Evolutionary conservation across 179 eudicot genomes (phyloP), one percentile per base, ranked within the genome.

Genomic region (Sideroxylon spinosum): DNA sequence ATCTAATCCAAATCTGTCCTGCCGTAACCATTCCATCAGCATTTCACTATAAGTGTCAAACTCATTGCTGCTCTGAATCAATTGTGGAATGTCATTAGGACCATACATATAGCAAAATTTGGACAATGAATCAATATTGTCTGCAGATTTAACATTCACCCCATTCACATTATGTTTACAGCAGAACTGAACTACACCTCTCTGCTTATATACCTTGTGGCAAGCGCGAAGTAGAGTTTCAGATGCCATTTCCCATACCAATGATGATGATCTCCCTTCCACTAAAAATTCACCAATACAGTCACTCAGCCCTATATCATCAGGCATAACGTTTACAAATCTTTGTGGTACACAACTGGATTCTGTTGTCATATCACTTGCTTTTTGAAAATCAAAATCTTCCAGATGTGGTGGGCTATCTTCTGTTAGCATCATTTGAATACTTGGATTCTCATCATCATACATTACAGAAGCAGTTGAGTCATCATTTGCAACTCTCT

Each of bases 1-100:
- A 80, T 95, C 95, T 72, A 95, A 82, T 61, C 97, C 98, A 83
- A 93, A 95, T 76, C 99, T 89, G 82, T 95, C 98, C 59, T 82
- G 68, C 65, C 81, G 79, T 74, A 95, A 82, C 99, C 98, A 95
- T 59, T 80, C 77, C 75, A 81, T 80, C 74, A 95, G 78, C 81
- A 80, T 78, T 69, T 83, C 88, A 79, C 82, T 70, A 23, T 86
- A 76, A 75, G 75, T 44, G 44, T 80, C 86, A 76, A 88, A 85
- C 75, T 90, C 93, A 28, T 81, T 82, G 68, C 82, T 83, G 20
- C 74, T 82, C 77, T 78, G 81, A 68, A 90, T 82, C 76, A 83
- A 62, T 50, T 77, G 70, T 29, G 95, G 91, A 65, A 90, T 87
- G 61, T 78, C 85, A 59, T 76, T 57, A 48, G 91, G 87, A 72